These are phyloP conservation scores for Fusarium bactridioides DNA, from an alignment of 2,329 filamentous ascomycete species.

Conservation along the genomic window DNA sequence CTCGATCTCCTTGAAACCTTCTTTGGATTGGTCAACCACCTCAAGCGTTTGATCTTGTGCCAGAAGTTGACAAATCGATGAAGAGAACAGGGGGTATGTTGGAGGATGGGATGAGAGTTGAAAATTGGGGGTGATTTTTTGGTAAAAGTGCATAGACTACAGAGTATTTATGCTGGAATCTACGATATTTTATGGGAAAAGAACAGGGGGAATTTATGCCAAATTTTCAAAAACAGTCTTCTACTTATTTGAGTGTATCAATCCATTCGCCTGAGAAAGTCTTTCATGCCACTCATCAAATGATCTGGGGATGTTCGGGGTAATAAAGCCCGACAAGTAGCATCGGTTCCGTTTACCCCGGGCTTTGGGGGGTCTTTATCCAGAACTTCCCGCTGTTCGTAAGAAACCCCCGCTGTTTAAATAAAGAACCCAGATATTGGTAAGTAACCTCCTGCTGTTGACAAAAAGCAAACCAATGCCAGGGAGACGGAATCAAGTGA, in stretches of 20 bases:
- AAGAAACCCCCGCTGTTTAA: background rate
- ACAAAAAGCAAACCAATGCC: background rate
- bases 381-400: background rate
- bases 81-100: background rate
- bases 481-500: too few species aligned
- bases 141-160: background rate
- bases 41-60: background rate
- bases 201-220: background rate
- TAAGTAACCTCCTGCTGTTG: background rate
- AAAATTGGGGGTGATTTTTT: background rate
- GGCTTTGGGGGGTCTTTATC: background rate
- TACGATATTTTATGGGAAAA: fast-evolving
- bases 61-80: background rate
- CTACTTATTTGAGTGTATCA: background rate
- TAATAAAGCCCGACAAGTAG: background rate
- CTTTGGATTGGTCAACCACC: background rate
- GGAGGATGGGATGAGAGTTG: background rate
- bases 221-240: fast-evolving
- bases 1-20: background rate
- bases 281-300: background rate
- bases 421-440: background rate
- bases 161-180: background rate
- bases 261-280: too few species aligned
- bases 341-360: constrained; percentile 7
- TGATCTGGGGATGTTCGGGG: background rate